These are phyloP conservation scores for Aspergillus sp. DNA, from an alignment of 2,329 filamentous ascomycete genomes.

Conservation along the genomic window DNA sequence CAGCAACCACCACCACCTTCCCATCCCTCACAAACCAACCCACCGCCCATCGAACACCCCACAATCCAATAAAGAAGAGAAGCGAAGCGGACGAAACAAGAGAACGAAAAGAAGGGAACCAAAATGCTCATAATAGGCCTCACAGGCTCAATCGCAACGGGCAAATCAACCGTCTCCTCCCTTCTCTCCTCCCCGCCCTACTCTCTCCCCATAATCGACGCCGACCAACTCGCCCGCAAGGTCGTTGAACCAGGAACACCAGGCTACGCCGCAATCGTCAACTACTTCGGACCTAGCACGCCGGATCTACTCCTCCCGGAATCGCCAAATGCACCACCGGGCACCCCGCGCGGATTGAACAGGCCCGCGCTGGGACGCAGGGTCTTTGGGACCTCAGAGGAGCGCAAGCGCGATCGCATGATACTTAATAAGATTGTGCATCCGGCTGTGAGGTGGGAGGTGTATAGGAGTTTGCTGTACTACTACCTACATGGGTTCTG, in stretches of 20 bases:
- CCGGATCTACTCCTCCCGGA: constrained; percentile 76
- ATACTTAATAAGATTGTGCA: constrained; percentile 90
- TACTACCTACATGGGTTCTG: constrained; percentile 75
- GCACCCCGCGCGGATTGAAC: constrained; percentile 65
- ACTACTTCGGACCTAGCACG: constrained; percentile 76
- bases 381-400: constrained; percentile 78
- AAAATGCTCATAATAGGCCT: constrained; percentile 91
- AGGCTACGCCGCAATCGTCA: constrained; percentile 79
- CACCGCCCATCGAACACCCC: background rate
- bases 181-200: constrained; percentile 79
- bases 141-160: constrained; percentile 95
- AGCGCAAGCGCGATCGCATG: constrained; percentile 68
- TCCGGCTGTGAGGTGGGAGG: constrained; percentile 79
- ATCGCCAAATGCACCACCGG: constrained; percentile 37
- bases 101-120: background rate
- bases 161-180: constrained; percentile 91
- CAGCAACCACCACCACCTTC: background rate
- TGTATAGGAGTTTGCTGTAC: constrained; percentile 71
- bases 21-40: background rate
- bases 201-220: constrained; percentile 87
- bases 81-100: background rate
- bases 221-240: constrained; percentile 85
- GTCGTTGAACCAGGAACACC: constrained; percentile 90
- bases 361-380: constrained; percentile 78
- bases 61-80: background rate